Percentiles rank a stretch among this genome's conserved stretches.
Conservation (phyloP, 176 grass and related monocot genomes). For the Cymbopogon citratus region DNA sequence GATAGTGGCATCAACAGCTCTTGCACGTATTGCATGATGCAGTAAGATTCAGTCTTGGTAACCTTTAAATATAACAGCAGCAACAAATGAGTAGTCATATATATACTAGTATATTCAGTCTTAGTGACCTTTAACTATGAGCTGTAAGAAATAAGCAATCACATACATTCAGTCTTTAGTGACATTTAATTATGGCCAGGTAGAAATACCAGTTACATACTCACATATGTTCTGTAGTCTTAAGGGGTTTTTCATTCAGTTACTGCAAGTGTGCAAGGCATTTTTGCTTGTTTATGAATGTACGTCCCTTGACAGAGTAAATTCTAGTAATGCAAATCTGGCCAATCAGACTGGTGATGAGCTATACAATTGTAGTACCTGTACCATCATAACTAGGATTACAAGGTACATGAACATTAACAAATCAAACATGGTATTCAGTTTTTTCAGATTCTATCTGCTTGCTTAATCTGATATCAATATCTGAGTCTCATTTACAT, state of each 20-base stretch:
- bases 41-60: neutral
- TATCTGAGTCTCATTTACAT: neutral
- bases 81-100: neutral
- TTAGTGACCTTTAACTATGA: neutral
- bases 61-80: neutral
- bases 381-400: neutral
- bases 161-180: neutral
- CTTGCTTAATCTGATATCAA: neutral
- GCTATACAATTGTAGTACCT: neutral
- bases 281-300: neutral
- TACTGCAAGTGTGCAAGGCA: neutral
- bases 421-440: neutral
- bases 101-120: neutral
- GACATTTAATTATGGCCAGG: neutral
- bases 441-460: neutral
- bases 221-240: neutral
- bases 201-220: neutral
- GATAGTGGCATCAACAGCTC: neutral
- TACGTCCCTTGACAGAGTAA: neutral
- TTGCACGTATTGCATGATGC: no score
- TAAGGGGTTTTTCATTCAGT: neutral
- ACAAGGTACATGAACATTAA: no score
- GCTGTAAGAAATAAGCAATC: neutral
- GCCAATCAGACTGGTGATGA: neutral
- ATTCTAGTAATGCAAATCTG: neutral